Evolutionary conservation across 2,329 filamentous ascomycete genomes (phyloP), one percentile per base, ranked within the genome.

Genomic region (Arthrinium puccinioides): DNA sequence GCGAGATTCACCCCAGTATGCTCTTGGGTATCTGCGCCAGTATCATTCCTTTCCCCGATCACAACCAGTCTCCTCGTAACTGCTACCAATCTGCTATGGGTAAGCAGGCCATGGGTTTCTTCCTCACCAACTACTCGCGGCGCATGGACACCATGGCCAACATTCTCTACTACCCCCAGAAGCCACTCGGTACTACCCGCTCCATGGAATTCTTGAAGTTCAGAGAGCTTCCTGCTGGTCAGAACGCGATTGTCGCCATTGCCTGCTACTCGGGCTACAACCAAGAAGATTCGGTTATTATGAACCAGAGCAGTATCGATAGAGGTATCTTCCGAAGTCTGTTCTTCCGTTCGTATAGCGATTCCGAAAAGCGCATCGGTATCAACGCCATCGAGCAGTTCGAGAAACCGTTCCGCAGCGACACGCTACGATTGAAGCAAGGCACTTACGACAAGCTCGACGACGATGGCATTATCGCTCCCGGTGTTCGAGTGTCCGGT

Each of bases 91-190:
- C 90, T 53, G 92, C 92, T 58, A 98, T 98, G 92, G 92, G 94
- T 70, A 98, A 98, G 67, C 92, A 98, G 76, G 92, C 92, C 44
- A 98, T 98, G 94, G 92, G 94, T 57, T 89, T 97, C 52, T 96
- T 95, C 69, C 73, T 98, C 39, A 98, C 94, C 10, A 98, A 98
- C 59, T 98, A 94, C 62, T 83, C 87, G 27, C 81, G 90, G 44
- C 88, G 92, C 46, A 97, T 98, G 90, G 92, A 98, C 57, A 98
- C 92, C 5, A 98, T 98, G 92, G 85, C 90, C 52, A 98, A 98
- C 53, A 94, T 98, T 57, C 78, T 98, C 4, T 98, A 98, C 65
- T 98, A 98, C 54, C 92, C 92, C 1, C 92, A 98, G 64, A 98
- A 98, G 61, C 92, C 92, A 7, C 74, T 98, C 36, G 92, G 88